Evolutionary conservation across 176 grass and related monocot species (phyloP).

Genomic region (Musa schizocarpa): DNA sequence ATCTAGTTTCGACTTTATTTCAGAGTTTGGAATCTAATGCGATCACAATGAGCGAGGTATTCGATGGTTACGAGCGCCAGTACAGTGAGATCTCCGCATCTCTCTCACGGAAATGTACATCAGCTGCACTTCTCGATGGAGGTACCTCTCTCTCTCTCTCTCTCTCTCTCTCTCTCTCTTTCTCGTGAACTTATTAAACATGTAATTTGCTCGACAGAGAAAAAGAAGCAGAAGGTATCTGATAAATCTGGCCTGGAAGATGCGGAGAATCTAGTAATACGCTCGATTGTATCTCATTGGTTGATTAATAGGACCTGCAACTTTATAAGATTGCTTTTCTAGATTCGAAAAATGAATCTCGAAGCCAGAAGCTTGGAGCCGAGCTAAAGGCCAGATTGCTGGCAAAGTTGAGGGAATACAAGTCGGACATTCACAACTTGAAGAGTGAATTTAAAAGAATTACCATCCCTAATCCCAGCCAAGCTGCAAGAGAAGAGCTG

Average conservation of each 20-base stretch:
- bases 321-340: background rate
- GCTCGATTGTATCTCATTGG: background rate
- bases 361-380: slow-evolving; percentile 89
- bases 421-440: slow-evolving; percentile 84
- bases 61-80: slow-evolving; percentile 77
- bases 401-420: slow-evolving; percentile 88
- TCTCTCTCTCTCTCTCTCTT: background rate
- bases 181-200: background rate
- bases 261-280: slow-evolving; percentile 62
- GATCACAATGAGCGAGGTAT: slow-evolving; percentile 60
- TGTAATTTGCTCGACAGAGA: slow-evolving; percentile 36
- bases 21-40: slow-evolving; percentile 6
- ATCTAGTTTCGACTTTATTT: background rate
- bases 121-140: slow-evolving; percentile 47
- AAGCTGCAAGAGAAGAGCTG: slow-evolving; percentile 62
- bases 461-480: slow-evolving; percentile 32
- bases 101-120: slow-evolving; percentile 61
- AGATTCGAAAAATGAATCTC: slow-evolving; percentile 98
- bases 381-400: slow-evolving; percentile 67
- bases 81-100: slow-evolving; percentile 85
- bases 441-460: slow-evolving; percentile 73
- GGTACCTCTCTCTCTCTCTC: slow-evolving; percentile 26
- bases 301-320: background rate
- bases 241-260: slow-evolving; percentile 79
- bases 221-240: slow-evolving; percentile 66